Conservation (phyloP, 805 yeast species). For the Metschnikowia picachoensis region DNA sequence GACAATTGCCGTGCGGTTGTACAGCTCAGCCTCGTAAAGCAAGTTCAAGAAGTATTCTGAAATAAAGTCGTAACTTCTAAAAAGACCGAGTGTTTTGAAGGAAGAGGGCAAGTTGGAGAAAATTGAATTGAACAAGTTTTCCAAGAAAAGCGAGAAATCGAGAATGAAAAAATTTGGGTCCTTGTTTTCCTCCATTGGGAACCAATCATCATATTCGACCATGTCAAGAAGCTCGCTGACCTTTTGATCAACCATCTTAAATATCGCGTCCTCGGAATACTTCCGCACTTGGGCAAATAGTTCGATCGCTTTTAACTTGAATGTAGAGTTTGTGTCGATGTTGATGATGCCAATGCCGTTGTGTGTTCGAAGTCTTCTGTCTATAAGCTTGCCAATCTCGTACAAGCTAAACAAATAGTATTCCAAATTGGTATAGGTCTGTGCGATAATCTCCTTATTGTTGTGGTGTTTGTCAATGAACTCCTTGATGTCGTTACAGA, state of each 20-base stretch:
- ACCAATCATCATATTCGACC: slow-evolving; percentile 82
- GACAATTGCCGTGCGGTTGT: slow-evolving; percentile 56
- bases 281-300: slow-evolving; percentile 58
- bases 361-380: slow-evolving; percentile 33
- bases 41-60: slow-evolving; percentile 64
- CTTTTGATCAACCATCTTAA: slow-evolving; percentile 76
- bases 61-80: slow-evolving; percentile 82
- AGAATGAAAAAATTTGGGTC: slow-evolving; percentile 73
- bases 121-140: slow-evolving; percentile 80
- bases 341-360: slow-evolving; percentile 39
- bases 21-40: slow-evolving; percentile 51
- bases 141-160: slow-evolving; percentile 82
- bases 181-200: slow-evolving; percentile 42
- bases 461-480: slow-evolving; percentile 59
- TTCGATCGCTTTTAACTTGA: slow-evolving; percentile 46
- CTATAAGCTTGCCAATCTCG: slow-evolving; percentile 54
- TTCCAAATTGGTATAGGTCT: slow-evolving; percentile 82
- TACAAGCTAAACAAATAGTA: slow-evolving; percentile 74
- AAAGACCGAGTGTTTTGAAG: slow-evolving; percentile 73
- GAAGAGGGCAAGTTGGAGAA: slow-evolving; percentile 76
- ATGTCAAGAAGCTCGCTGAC: slow-evolving; percentile 77
- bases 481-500: slow-evolving; percentile 56
- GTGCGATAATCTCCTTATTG: slow-evolving; percentile 87
- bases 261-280: slow-evolving; percentile 74
- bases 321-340: slow-evolving; percentile 36